phyloP scores from a whole-genome alignment of 2,329 filamentous ascomycete species.

The Microcyclosporella mali region DNA sequence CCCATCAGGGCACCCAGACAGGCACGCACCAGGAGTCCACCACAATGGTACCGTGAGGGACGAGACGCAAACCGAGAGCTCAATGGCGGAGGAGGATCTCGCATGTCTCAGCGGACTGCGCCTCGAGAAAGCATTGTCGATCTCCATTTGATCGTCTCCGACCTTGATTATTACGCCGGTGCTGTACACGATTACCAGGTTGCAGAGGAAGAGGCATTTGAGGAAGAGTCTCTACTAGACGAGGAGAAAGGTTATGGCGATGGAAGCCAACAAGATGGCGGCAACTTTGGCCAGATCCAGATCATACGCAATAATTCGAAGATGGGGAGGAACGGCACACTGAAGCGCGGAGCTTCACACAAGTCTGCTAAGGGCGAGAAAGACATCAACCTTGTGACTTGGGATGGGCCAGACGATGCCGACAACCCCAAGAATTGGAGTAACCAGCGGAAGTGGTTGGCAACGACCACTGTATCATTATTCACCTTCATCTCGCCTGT shows the following conservation, averaged over 20 bases:
- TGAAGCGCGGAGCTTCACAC: conserved; percentile 25
- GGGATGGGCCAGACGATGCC: conserved; percentile 42
- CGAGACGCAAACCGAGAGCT: conserved; percentile 19
- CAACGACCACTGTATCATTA: conserved; percentile 38
- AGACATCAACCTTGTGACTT: conserved; percentile 36
- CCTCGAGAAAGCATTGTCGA: conserved; percentile 31
- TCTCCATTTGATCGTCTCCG: conserved; percentile 31
- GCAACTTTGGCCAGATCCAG: conserved; percentile 28
- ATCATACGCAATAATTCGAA: conserved; percentile 25
- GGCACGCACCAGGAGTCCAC: conserved; percentile 20
- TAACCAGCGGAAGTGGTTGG: conserved; percentile 39
- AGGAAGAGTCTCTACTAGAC: conserved; percentile 26
- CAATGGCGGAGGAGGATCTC: conserved; percentile 14
- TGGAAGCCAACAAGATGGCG: conserved; percentile 19
- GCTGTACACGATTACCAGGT: conserved; percentile 33
- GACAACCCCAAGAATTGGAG: conserved; percentile 45
- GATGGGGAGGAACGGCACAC: conserved; percentile 22
- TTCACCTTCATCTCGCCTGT: conserved; percentile 37
- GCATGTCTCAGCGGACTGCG: conserved; percentile 22
- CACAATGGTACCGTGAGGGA: conserved; percentile 29
- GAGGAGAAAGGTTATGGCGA: conserved; percentile 21
- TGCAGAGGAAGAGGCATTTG: conserved; percentile 25
- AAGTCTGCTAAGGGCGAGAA: conserved; percentile 28
- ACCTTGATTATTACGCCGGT: conserved; percentile 33
- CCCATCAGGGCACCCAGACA: conserved; percentile 22